Evolutionary conservation across 2,329 filamentous ascomycete species (phyloP).

Genomic region (Monosporascus sp.): DNA sequence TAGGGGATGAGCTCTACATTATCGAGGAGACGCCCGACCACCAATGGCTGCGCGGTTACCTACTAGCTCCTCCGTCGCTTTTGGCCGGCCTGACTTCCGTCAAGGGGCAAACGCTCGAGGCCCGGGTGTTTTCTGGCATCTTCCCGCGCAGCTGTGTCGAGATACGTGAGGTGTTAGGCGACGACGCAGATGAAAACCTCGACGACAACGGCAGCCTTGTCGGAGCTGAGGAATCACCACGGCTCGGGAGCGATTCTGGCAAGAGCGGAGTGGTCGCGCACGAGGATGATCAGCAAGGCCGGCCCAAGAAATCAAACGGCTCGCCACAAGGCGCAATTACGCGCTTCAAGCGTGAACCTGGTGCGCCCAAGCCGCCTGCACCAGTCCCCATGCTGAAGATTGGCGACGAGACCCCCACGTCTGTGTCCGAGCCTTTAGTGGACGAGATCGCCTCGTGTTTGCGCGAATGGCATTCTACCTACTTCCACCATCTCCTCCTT

Average conservation of each 20-base stretch:
- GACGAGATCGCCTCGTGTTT: constrained; percentile 97
- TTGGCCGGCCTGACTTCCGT: constrained; percentile 85
- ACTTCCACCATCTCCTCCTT: constrained; percentile 86
- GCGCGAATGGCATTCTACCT: constrained; percentile 97
- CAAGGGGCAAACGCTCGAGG: constrained; percentile 89
- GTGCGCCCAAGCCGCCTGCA: constrained; percentile 72
- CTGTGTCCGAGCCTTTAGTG: constrained; percentile 80
- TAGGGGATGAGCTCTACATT: constrained; percentile 97
- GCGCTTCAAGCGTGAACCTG: constrained; percentile 50
- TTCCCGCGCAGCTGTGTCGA: constrained; percentile 94
- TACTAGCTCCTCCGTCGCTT: constrained; percentile 89
- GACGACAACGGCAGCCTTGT: constrained; percentile 34
- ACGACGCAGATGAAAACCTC: constrained; percentile 47
- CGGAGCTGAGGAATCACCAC: constrained; percentile 26
- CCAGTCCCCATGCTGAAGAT: constrained; percentile 97
- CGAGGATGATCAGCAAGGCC: constrained; percentile 6
- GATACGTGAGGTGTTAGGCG: constrained; percentile 84
- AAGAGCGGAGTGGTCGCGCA: constrained; percentile 46
- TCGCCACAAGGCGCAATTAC: background rate
- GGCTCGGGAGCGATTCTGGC: constrained; percentile 43
- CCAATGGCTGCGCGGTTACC: constrained; percentile 91
- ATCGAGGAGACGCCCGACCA: constrained; percentile 93
- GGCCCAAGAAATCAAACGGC: constrained; percentile 1
- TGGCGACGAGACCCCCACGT: constrained; percentile 92
- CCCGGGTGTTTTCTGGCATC: constrained; percentile 96